These are phyloP conservation scores for Trichoderma breve DNA, from an alignment of 2,329 filamentous ascomycete species.

Conservation along the genomic window DNA sequence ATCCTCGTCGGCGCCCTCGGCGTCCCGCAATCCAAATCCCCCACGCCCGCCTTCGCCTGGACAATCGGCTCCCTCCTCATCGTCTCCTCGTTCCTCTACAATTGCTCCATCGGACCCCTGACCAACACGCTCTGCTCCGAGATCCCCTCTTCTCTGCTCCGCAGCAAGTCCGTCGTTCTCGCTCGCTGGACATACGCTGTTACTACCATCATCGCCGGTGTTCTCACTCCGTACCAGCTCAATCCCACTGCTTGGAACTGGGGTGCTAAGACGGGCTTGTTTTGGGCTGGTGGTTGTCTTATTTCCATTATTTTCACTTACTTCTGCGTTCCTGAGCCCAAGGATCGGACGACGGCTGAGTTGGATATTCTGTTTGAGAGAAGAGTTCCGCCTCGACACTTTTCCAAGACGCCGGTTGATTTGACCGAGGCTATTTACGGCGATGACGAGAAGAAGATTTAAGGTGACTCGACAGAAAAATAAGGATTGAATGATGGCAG, in stretches of 20 bases:
- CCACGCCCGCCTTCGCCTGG: conserved; percentile 35
- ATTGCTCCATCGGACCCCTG: conserved; percentile 53
- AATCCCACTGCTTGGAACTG: conserved; percentile 46
- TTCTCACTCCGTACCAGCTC: conserved; percentile 49
- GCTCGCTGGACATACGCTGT: conserved; percentile 44
- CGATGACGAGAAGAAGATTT: neutral
- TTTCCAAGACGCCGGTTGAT: conserved; percentile 26
- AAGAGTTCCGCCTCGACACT: conserved; percentile 22
- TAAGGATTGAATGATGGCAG: neutral
- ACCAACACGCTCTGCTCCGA: conserved; percentile 53
- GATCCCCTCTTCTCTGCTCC: conserved; percentile 52
- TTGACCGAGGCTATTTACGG: conserved; percentile 6
- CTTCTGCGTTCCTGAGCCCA: conserved; percentile 53
- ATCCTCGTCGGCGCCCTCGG: conserved; percentile 43
- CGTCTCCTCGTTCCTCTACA: conserved; percentile 53
- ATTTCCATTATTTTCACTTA: conserved; percentile 50
- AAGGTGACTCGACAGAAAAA: too few relatives aligned
- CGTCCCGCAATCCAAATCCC: neutral
- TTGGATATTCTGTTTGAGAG: conserved; percentile 36
- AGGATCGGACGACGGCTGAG: conserved; percentile 46
- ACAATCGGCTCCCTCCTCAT: conserved; percentile 48
- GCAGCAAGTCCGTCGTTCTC: conserved; percentile 54
- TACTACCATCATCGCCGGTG: conserved; percentile 49
- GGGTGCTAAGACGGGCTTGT: conserved; percentile 47
- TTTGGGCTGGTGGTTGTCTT: conserved; percentile 49